Percentiles rank a stretch among this genome's conserved stretches.
Evolutionary conservation across 768 basidiomycete species (phyloP).

Genomic region (Kwoniella bestiolae): DNA sequence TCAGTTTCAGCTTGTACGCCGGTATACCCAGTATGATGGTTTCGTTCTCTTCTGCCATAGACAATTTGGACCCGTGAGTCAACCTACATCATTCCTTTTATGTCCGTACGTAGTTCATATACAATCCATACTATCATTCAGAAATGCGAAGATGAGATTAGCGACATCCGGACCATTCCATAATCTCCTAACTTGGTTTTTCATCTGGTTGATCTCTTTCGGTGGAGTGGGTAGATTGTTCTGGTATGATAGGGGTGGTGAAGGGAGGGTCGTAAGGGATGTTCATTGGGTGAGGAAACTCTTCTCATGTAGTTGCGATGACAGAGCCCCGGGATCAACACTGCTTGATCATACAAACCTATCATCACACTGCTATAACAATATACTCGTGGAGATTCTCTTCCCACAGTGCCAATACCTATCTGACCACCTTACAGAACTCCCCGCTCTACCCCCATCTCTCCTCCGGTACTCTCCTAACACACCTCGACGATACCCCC

Average conservation of each 20-base stretch:
- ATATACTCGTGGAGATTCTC: too few relatives aligned
- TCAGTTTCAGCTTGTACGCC: slow-evolving; percentile 68
- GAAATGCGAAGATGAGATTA: slow-evolving; percentile 62
- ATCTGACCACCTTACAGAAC: slow-evolving; percentile 58
- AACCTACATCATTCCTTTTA: slow-evolving; percentile 50
- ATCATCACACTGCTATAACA: too few relatives aligned
- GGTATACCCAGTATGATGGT: slow-evolving; percentile 78
- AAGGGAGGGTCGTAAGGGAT: slow-evolving; percentile 65
- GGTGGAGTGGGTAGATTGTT: slow-evolving; percentile 56
- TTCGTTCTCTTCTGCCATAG: slow-evolving; percentile 63
- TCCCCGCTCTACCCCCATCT: slow-evolving; percentile 70
- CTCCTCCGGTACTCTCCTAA: slow-evolving; percentile 66
- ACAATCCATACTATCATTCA: slow-evolving; percentile 13
- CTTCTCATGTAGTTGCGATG: too few relatives aligned
- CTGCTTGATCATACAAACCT: too few relatives aligned
- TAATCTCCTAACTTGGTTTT: slow-evolving; percentile 67
- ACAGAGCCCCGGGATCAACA: too few relatives aligned
- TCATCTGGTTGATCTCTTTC: slow-evolving; percentile 39
- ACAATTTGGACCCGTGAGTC: slow-evolving; percentile 59
- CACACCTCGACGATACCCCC: slow-evolving; percentile 67
- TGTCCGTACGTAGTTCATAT: background rate
- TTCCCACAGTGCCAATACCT: too few relatives aligned
- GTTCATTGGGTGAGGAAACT: slow-evolving; percentile 63
- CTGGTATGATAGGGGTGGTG: slow-evolving; percentile 65
- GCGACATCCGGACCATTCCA: slow-evolving; percentile 77